Conservation (phyloP, 495 filamentous ascomycete species). For the Aspergillus campestris region DNA sequence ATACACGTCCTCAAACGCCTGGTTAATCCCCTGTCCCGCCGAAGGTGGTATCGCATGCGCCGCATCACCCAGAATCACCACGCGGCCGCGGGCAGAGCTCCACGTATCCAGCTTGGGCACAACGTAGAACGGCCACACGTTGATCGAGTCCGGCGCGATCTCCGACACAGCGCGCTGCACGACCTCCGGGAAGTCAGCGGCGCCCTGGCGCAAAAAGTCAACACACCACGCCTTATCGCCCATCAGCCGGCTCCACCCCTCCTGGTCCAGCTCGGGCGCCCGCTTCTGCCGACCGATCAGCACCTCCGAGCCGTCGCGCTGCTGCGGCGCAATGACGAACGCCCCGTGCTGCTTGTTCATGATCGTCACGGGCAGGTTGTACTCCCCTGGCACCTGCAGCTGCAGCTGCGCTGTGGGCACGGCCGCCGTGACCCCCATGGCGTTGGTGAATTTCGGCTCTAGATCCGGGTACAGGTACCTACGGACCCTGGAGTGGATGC, state of each 20-base stretch:
- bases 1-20: slow-evolving; percentile 35
- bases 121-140: slow-evolving; percentile 36
- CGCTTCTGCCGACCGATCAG: slow-evolving; percentile 34
- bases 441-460: slow-evolving; percentile 20
- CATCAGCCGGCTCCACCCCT: slow-evolving; percentile 26
- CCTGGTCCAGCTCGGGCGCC: slow-evolving; percentile 21
- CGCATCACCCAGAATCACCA: slow-evolving; percentile 38
- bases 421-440: slow-evolving; percentile 20
- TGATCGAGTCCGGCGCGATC: slow-evolving; percentile 18
- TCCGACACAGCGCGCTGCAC: slow-evolving; percentile 25
- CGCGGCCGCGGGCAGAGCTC: slow-evolving; percentile 21
- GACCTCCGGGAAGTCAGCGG: slow-evolving; percentile 24
- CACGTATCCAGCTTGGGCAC: slow-evolving; percentile 31
- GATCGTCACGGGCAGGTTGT: slow-evolving; percentile 34
- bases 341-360: slow-evolving; percentile 29
- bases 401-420: slow-evolving; percentile 20
- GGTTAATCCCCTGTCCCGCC: slow-evolving; percentile 35
- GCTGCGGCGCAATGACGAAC: slow-evolving; percentile 41
- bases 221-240: slow-evolving; percentile 28
- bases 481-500: slow-evolving; percentile 42
- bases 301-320: slow-evolving; percentile 33
- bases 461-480: slow-evolving; percentile 24
- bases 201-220: slow-evolving; percentile 20
- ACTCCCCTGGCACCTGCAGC: slow-evolving; percentile 17
- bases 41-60: slow-evolving; percentile 42